These are phyloP conservation scores for Chlamydomonas schloesseri DNA, from an alignment of 139 green algal genomes.

Conservation along the genomic window DNA sequence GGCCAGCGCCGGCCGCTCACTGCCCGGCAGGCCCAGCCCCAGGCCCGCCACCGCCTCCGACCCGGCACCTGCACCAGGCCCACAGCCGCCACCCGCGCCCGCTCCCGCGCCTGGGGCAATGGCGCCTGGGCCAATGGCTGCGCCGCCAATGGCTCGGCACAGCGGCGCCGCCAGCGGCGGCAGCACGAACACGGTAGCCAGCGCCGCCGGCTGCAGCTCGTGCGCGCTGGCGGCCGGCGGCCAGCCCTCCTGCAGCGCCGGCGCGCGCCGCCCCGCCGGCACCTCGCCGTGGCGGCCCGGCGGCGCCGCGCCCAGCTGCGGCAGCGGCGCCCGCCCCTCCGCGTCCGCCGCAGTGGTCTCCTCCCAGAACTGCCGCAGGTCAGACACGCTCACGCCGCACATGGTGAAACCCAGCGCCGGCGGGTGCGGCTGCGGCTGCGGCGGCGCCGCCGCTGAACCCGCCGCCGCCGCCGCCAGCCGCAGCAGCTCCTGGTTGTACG, in stretches of 20 bases:
- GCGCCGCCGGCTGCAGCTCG: neutral
- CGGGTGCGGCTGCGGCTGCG: neutral
- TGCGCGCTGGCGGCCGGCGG: neutral
- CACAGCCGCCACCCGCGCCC: too few species aligned
- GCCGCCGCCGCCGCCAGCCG: neutral
- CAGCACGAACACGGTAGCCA: neutral
- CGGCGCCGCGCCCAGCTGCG: neutral
- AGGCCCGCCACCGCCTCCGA: too few species aligned
- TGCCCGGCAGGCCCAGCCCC: too few species aligned
- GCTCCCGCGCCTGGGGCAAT: too few species aligned
- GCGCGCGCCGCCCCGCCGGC: neutral
- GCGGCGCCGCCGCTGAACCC: neutral
- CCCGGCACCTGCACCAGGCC: too few species aligned
- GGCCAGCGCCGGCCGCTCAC: neutral
- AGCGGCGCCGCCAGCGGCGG: too few species aligned
- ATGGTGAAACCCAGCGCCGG: neutral
- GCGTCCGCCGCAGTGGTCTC: neutral
- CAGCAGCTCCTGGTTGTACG: constrained; percentile 11
- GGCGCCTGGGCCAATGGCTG: too few species aligned
- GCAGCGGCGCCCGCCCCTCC: neutral
- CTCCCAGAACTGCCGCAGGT: neutral
- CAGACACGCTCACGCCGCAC: neutral
- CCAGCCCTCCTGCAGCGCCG: neutral
- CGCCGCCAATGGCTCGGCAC: too few species aligned
- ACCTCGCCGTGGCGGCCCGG: neutral